phyloP scores from a whole-genome alignment of 345 rosid species.

The Punica granatum region DNA sequence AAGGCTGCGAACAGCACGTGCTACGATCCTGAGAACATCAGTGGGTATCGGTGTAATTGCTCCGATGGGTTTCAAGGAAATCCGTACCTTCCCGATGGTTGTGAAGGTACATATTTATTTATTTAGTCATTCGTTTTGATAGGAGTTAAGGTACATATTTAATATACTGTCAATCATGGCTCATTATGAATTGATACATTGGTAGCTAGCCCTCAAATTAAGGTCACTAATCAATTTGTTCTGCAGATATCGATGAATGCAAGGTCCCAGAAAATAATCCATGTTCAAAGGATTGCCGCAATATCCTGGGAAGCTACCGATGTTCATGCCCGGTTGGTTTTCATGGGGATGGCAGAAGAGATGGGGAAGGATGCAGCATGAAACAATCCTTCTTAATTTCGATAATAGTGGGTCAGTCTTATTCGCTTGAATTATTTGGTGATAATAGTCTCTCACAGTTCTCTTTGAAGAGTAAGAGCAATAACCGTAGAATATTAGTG shows the following conservation, averaged over 20 bases:
- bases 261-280: not conserved
- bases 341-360: conserved; percentile 17
- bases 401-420: conserved; percentile 15
- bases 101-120: not conserved
- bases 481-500: too few relatives aligned
- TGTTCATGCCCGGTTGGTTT: conserved; percentile 28
- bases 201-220: not conserved
- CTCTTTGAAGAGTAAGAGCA: too few relatives aligned
- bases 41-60: conserved; percentile 3
- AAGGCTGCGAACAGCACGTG: conserved; percentile 9
- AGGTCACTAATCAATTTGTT: not conserved
- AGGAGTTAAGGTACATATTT: too few relatives aligned
- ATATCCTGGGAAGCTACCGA: conserved; percentile 12
- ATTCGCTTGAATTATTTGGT: too few relatives aligned
- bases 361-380: conserved; percentile 9
- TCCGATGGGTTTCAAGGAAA: not conserved
- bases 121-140: not conserved
- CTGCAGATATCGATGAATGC: conserved; percentile 27
- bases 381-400: not conserved
- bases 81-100: not conserved
- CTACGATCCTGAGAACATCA: not conserved
- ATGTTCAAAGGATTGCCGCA: not conserved
- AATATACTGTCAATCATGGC: too few relatives aligned
- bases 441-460: too few relatives aligned
- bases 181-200: too few relatives aligned